Evolutionary conservation across 805 yeast species (phyloP), one percentile per base, ranked within the genome.

Genomic region (Teunomyces aglyptinius): DNA sequence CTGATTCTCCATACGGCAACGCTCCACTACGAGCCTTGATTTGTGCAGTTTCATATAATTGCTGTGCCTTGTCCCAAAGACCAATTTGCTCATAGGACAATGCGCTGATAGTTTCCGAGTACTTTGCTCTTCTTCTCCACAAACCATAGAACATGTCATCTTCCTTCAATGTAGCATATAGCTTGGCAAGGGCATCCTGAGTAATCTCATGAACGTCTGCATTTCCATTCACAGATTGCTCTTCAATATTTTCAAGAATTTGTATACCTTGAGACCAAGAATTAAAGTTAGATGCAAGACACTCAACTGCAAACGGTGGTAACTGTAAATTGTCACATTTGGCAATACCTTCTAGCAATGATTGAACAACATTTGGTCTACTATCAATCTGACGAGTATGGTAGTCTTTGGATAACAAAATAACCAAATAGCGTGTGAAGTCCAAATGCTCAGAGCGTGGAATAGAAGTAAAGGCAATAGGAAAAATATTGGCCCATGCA

Each of bases 91-190:
- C 99, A 60, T 83, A 92, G 0, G 97, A 88, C 24, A 95, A 70
- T 0, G 98, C 99, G 35, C 94, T 81, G 50, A 87, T 89, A 0
- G 99, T 94, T 61, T 94, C 97, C 6, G 86, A 78, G 61, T 92
- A 94, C 65, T 92, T 92, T 6, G 98, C 96, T 48, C 97, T 78
- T 63, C 98, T 78, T 69, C 98, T 82, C 99, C 99, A 94, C 54
- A 90, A 75, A 3, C 99, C 99, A 63, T 94, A 94, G 63, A 91
- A 94, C 91, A 92, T 87, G 58, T 94, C 99, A 45, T 89, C 96
- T 58, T 94, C 99, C 56, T 89, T 95, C 44, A 94, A 68, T 6
- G 86, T 81, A 4, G 96, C 84, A 58, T 92, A 94, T 64, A 92
- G 71, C 66, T 95, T 97, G 29, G 90, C 81, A 38, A 94, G 67